Conservation (phyloP, 345 rosid genomes). For the Brassica juncea region DNA sequence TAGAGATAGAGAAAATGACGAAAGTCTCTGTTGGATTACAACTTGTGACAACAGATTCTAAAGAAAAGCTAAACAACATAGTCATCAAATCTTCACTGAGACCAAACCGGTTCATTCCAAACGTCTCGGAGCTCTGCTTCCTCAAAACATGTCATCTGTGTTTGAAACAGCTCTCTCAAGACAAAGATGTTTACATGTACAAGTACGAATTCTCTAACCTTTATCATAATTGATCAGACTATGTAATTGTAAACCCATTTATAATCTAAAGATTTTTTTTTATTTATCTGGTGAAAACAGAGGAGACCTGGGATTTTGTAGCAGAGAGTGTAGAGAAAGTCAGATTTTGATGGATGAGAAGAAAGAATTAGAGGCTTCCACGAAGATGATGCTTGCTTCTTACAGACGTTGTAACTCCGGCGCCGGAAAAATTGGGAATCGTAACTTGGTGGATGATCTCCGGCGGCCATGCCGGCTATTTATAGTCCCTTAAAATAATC, state of each 20-base stretch:
- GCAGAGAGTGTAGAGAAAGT: slow-evolving; percentile 66
- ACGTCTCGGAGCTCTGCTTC: slow-evolving; percentile 40
- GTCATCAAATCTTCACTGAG: slow-evolving; percentile 49
- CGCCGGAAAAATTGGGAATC: slow-evolving; percentile 40
- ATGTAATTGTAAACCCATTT: not conserved
- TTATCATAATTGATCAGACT: not conserved
- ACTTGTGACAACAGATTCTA: slow-evolving; percentile 45
- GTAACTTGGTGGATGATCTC: slow-evolving; percentile 44
- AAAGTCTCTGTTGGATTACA: slow-evolving; percentile 56
- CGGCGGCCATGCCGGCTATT: slow-evolving; percentile 39
- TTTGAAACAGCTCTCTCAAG: slow-evolving; percentile 46
- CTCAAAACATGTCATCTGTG: slow-evolving; percentile 68
- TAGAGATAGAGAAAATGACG: slow-evolving; percentile 17
- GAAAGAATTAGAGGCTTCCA: slow-evolving; percentile 52
- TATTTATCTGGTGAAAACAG: slow-evolving; percentile 39
- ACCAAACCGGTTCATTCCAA: slow-evolving; percentile 28
- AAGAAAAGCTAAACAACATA: slow-evolving; percentile 40
- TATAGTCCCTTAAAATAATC: slow-evolving; percentile 37
- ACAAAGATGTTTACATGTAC: slow-evolving; percentile 86
- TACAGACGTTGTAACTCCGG: slow-evolving; percentile 41
- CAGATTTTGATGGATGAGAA: slow-evolving; percentile 67
- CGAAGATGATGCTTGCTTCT: slow-evolving; percentile 46
- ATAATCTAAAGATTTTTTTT: not conserved
- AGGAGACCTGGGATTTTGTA: slow-evolving; percentile 83
- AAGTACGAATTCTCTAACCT: slow-evolving; percentile 44